Percentiles rank a stretch among this genome's conserved stretches.
These are phyloP conservation scores for Coemansia sp. DNA, from an alignment of 192 early-diverging fungal genomes.

Conservation along the genomic window DNA sequence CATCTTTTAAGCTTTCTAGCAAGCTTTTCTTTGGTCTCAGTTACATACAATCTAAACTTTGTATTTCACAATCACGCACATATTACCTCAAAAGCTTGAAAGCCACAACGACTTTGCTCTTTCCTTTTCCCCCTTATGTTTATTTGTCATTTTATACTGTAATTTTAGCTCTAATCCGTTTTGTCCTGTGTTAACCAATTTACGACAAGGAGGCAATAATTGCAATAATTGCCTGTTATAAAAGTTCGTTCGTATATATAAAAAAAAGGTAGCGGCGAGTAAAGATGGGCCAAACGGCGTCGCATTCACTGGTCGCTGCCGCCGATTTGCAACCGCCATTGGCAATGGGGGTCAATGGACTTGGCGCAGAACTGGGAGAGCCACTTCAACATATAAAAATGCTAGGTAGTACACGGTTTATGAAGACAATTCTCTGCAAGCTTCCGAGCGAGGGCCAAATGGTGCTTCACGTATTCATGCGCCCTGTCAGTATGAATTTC, in stretches of 20 bases:
- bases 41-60: too few relatives aligned
- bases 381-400: conserved; percentile 48
- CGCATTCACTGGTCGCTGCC: conserved; percentile 49
- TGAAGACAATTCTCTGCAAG: conserved; percentile 88
- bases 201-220: too few relatives aligned
- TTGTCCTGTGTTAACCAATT: background rate
- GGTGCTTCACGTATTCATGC: conserved; percentile 92
- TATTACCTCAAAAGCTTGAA: too few relatives aligned
- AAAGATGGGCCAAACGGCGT: conserved; percentile 46
- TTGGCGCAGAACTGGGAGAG: conserved; percentile 48
- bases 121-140: background rate
- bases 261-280: background rate
- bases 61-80: too few relatives aligned
- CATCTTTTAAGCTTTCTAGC: too few relatives aligned
- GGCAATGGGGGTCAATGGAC: conserved; percentile 45
- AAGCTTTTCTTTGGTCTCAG: too few relatives aligned
- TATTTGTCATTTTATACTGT: background rate
- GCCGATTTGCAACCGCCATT: conserved; percentile 53
- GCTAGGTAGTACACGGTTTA: conserved; percentile 87
- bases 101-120: too few relatives aligned
- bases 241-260: background rate
- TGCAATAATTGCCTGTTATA: background rate
- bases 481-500: conserved; percentile 65
- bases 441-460: conserved; percentile 78
- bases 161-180: background rate